These are phyloP conservation scores for Epipyxis sp. DNA, from an alignment of 108 stramenopile genomes.

Conservation along the genomic window DNA sequence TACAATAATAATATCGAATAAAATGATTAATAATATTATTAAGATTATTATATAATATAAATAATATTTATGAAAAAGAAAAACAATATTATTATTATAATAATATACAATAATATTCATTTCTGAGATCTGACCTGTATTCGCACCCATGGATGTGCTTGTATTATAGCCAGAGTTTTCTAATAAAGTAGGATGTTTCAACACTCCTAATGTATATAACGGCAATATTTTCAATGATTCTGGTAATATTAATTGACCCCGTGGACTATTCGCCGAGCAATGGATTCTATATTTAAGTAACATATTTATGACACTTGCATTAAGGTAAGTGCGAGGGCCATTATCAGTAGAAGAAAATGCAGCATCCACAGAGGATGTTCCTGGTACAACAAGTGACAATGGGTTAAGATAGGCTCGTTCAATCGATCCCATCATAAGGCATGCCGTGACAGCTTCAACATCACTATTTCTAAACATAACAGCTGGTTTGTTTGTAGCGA, in stretches of 20 bases:
- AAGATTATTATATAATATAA: too few relatives aligned
- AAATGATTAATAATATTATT: too few relatives aligned
- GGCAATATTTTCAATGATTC: constrained; percentile 79
- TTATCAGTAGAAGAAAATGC: neutral
- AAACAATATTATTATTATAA: too few relatives aligned
- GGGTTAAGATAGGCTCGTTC: constrained; percentile 30
- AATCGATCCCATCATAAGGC: constrained; percentile 14
- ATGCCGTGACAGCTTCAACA: constrained; percentile 22
- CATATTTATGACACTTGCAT: constrained; percentile 55
- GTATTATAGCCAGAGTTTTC: neutral
- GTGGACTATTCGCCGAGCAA: constrained; percentile 62
- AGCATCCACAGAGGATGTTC: too few relatives aligned
- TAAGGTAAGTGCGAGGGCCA: neutral
- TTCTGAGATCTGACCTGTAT: neutral
- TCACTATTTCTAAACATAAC: constrained; percentile 36
- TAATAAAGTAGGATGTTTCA: constrained; percentile 34
- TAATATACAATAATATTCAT: too few relatives aligned
- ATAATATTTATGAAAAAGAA: too few relatives aligned
- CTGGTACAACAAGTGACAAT: too few relatives aligned
- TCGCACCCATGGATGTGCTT: neutral
- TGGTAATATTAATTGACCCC: constrained; percentile 78
- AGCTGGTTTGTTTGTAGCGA: neutral
- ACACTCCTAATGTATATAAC: constrained; percentile 63
- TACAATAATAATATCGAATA: too few relatives aligned
- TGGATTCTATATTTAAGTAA: constrained; percentile 69